Percentiles rank a stretch among this genome's conserved stretches.
Evolutionary conservation across 169 alveolate species (phyloP).

Genomic region (Cryptosporidium baileyi): DNA sequence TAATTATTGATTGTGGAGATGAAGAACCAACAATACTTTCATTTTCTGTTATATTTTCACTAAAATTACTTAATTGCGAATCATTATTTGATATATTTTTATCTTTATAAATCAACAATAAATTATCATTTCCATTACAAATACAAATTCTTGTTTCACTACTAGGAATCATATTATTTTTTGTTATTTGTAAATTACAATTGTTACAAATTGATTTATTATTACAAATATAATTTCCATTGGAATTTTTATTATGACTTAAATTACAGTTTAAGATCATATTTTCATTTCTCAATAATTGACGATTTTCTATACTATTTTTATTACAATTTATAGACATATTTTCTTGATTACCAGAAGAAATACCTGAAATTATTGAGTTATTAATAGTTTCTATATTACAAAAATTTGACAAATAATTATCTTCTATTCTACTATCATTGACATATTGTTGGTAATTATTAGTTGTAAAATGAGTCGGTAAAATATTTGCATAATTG

Average conservation of each 20-base stretch:
- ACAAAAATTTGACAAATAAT: conserved; percentile 7
- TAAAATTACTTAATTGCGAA: not conserved
- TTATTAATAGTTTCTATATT: not conserved
- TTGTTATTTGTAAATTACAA: not conserved
- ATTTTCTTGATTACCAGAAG: not conserved
- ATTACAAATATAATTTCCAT: not conserved
- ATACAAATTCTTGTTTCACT: conserved; percentile 11
- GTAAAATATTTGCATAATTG: not conserved
- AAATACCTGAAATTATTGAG: not conserved
- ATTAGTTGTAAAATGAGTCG: not conserved
- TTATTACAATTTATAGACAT: no score
- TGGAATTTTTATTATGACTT: not conserved
- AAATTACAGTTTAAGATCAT: not conserved
- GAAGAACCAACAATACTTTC: not conserved
- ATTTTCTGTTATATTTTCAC: not conserved
- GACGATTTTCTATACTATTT: no score
- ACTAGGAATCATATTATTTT: not conserved
- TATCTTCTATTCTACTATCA: not conserved
- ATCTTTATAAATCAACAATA: not conserved
- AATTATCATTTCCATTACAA: conserved; percentile 15
- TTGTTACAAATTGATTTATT: not conserved
- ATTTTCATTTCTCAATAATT: no score
- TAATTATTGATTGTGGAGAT: conserved; percentile 39
- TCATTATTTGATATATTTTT: not conserved
- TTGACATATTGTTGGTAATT: conserved; percentile 22